phyloP scores from a whole-genome alignment of 2,329 filamentous ascomycete genomes.

The Colletotrichum karsti region DNA sequence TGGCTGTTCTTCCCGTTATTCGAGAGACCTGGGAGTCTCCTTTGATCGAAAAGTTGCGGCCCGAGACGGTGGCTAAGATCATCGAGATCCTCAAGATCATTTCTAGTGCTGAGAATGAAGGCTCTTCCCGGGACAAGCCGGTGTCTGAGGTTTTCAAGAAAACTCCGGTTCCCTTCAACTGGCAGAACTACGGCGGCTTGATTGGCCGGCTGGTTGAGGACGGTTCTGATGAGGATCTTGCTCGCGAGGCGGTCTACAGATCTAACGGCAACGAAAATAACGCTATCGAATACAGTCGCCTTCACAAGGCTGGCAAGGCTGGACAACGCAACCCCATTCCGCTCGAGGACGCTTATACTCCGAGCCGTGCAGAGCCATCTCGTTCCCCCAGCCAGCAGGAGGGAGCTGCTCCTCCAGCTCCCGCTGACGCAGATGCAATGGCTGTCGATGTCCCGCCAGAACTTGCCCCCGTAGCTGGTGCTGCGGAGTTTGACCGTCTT shows the following conservation, averaged over 20 bases:
- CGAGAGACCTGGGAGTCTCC: constrained; percentile 85
- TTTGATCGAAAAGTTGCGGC: constrained; percentile 82
- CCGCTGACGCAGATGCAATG: constrained; percentile 38
- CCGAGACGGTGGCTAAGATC: constrained; percentile 78
- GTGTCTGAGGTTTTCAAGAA: constrained; percentile 53
- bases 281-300: constrained; percentile 79
- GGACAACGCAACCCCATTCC: constrained; percentile 75
- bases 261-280: constrained; percentile 71
- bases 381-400: constrained; percentile 34
- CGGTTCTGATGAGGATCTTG: constrained; percentile 68
- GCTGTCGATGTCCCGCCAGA: constrained; percentile 38
- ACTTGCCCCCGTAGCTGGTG: constrained; percentile 14
- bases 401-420: constrained; percentile 13
- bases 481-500: constrained; percentile 34
- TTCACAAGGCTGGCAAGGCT: constrained; percentile 64
- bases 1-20: constrained; percentile 80
- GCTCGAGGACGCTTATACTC: constrained; percentile 58
- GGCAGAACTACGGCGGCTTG: constrained; percentile 39
- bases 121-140: constrained; percentile 44
- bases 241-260: constrained; percentile 82
- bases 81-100: constrained; percentile 86
- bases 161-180: constrained; percentile 54
- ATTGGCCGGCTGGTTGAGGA: constrained; percentile 46
- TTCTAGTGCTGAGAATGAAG: constrained; percentile 79
- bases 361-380: constrained; percentile 34